Evolutionary conservation across 139 green algal genomes (phyloP).

Genomic region (Chlamydomonas sphaeroides): DNA sequence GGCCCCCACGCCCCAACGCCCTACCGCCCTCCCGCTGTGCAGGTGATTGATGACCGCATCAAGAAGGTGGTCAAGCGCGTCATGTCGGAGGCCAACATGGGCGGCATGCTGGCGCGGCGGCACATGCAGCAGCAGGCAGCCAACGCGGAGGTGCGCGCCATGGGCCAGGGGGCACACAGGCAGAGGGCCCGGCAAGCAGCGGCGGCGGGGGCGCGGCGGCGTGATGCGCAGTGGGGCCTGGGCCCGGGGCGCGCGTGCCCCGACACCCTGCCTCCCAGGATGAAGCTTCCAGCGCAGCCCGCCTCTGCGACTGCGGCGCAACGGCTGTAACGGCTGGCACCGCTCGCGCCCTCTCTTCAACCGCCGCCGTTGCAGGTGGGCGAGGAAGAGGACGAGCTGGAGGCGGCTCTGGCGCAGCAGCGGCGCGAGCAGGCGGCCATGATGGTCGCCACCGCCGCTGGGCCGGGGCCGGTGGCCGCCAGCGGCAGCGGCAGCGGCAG

Average conservation of each 20-base stretch:
- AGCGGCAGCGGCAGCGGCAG: neutral
- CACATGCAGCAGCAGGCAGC: constrained; percentile 25
- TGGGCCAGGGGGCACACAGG: too few species aligned
- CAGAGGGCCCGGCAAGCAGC: too few species aligned
- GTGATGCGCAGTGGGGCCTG: too few species aligned
- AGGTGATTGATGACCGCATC: constrained; percentile 59
- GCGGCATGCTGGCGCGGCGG: constrained; percentile 16
- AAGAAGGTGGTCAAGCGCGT: constrained; percentile 61
- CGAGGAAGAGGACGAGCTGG: constrained; percentile 58
- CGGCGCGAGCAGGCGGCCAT: constrained; percentile 36
- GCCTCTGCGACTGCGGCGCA: too few species aligned
- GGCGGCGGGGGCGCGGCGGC: too few species aligned
- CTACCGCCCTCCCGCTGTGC: neutral
- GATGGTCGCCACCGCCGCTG: constrained; percentile 12
- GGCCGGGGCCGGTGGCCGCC: neutral
- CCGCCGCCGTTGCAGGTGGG: neutral
- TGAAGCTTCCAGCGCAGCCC: too few species aligned
- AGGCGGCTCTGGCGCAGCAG: constrained; percentile 54
- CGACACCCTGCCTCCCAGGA: too few species aligned
- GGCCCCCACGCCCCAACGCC: neutral
- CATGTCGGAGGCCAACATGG: constrained; percentile 51
- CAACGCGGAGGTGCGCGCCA: constrained; percentile 9
- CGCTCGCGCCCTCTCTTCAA: too few species aligned
- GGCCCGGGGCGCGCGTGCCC: too few species aligned
- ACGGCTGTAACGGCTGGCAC: too few species aligned